Evolutionary conservation across 176 grass and related monocot genomes (phyloP).

Genomic region (Rhynchospora pubera): DNA sequence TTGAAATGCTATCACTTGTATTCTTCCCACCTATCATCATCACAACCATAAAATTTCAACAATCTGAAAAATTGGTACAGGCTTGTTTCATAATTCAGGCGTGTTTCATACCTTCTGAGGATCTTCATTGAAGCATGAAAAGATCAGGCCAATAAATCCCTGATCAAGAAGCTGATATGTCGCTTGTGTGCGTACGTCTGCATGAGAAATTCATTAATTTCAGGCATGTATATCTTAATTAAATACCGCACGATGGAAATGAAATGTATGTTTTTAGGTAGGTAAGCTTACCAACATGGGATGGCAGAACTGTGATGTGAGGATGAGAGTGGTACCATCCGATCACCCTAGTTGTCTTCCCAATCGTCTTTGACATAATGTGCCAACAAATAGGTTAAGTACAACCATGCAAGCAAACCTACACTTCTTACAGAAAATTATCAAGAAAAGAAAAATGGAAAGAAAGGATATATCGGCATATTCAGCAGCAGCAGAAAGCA

Average conservation of each 20-base stretch:
- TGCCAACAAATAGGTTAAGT: conserved; percentile 47
- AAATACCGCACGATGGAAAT: conserved; percentile 1
- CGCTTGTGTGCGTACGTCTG: conserved; percentile 94
- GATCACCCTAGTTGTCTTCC: conserved; percentile 83
- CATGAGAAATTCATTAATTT: conserved; percentile 19
- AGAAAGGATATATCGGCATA: conserved; percentile 92
- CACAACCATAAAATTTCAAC: conserved; percentile 23
- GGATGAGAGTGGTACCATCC: conserved; percentile 99
- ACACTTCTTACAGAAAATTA: conserved; percentile 15
- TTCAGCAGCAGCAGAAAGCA: conserved; percentile 70
- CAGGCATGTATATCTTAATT: conserved; percentile 6
- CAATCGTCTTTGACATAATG: conserved; percentile 64
- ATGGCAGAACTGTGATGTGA: conserved; percentile 92
- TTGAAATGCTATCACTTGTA: conserved; percentile 96
- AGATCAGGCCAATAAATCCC: conserved; percentile 86
- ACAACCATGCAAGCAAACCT: conserved; percentile 8
- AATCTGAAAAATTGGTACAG: conserved; percentile 1
- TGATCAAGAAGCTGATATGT: conserved; percentile 86
- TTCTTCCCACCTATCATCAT: conserved; percentile 57
- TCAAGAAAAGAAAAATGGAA: background rate
- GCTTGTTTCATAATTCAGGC: background rate
- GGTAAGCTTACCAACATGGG: conserved; percentile 59
- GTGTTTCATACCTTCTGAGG: conserved; percentile 54
- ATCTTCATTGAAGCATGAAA: conserved; percentile 93
- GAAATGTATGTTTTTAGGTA: background rate